Evolutionary conservation across 2,329 filamentous ascomycete genomes (phyloP).

Genomic region (Aspergillus sp.): DNA sequence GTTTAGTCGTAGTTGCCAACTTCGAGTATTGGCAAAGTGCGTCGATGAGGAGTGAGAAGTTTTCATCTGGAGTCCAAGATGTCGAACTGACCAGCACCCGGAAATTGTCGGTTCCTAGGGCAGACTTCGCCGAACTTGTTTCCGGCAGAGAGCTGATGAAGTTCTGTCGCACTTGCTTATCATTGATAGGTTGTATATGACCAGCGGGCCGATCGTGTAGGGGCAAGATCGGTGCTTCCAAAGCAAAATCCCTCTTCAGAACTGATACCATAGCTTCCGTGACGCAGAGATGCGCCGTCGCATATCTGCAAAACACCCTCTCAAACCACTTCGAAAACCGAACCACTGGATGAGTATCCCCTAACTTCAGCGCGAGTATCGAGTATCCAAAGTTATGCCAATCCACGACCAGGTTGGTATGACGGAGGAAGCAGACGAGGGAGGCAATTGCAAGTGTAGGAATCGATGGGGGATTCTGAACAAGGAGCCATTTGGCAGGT

Average conservation of each 20-base stretch:
- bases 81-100: slow-evolving; percentile 84
- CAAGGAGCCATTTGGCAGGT: slow-evolving; percentile 77
- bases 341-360: slow-evolving; percentile 65
- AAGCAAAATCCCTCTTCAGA: slow-evolving; percentile 59
- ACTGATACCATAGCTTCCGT: slow-evolving; percentile 80
- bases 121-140: slow-evolving; percentile 53
- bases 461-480: slow-evolving; percentile 92
- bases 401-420: slow-evolving; percentile 79
- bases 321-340: slow-evolving; percentile 72
- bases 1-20: slow-evolving; percentile 37
- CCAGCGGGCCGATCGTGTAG: slow-evolving; percentile 80
- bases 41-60: slow-evolving; percentile 80
- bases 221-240: slow-evolving; percentile 60
- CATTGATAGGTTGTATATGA: slow-evolving; percentile 67
- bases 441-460: slow-evolving; percentile 75
- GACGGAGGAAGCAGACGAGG: slow-evolving; percentile 65
- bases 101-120: slow-evolving; percentile 53
- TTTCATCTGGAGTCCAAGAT: slow-evolving; percentile 95
- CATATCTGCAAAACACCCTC: slow-evolving; percentile 58
- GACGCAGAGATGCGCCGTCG: slow-evolving; percentile 74
- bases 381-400: slow-evolving; percentile 99
- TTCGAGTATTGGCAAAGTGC: slow-evolving; percentile 70
- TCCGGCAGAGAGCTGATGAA: slow-evolving; percentile 63
- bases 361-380: slow-evolving; percentile 67
- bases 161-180: slow-evolving; percentile 41